A percentile compares a stretch with the other conserved stretches of the same genome.
Evolutionary conservation across 2,329 filamentous ascomycete species (phyloP).

Genomic region (Alternaria arborescens): DNA sequence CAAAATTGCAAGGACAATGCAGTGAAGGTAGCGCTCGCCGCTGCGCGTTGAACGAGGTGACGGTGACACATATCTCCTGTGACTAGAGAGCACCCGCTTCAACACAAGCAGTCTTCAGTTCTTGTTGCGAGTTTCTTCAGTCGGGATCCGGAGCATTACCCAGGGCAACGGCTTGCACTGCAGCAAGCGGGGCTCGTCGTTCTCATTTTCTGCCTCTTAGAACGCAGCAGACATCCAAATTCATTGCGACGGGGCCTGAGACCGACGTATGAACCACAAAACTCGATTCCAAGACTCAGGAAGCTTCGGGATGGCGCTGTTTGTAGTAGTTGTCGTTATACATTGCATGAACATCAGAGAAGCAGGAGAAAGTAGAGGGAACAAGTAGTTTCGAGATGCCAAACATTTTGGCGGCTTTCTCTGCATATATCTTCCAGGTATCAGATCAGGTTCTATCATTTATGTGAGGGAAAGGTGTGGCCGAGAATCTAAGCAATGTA

Average conservation of each 20-base stretch:
- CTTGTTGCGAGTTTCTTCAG: too few relatives aligned
- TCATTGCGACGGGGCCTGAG: not conserved
- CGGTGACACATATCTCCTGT: not conserved
- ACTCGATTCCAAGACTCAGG: not conserved
- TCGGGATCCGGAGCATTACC: not conserved
- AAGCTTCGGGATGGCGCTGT: not conserved
- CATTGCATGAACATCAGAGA: not conserved
- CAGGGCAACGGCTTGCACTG: too few relatives aligned
- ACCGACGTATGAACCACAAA: not conserved
- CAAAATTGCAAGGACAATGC: not conserved
- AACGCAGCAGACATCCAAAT: not conserved
- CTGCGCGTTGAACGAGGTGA: not conserved
- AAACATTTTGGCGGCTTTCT: not conserved
- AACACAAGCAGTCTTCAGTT: not conserved
- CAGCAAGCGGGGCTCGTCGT: not conserved
- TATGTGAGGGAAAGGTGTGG: not conserved
- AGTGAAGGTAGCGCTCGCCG: too few relatives aligned
- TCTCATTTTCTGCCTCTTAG: not conserved
- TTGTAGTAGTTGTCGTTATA: not conserved
- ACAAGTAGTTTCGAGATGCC: not conserved
- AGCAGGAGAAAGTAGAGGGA: not conserved
- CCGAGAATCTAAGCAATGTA: not conserved
- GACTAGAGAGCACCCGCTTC: not conserved
- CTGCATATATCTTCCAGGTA: not conserved
- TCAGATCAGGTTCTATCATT: not conserved